Base-by-base conservation (phyloP, 495 filamentous ascomycete genomes). In the Acidiella bohemica region DNA sequence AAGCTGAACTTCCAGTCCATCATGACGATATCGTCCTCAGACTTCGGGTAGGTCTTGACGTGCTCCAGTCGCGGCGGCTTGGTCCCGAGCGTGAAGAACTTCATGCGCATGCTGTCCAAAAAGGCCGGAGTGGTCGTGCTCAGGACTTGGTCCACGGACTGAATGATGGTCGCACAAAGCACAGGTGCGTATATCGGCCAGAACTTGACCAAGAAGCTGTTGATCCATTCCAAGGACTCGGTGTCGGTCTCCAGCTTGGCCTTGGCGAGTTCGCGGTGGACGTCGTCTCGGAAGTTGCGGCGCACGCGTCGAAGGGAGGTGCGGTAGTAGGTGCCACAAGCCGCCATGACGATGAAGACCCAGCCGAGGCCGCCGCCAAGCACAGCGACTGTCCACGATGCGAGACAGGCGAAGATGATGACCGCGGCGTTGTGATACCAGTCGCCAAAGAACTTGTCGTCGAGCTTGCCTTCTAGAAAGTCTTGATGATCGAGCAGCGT, bases 1-100 rank as follows among this genome's bases (percentile, higher is more conserved):
- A 99, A 99, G 64, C 87, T 95, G 62, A 99, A 96, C 50, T 93
- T 87, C 90, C 90, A 99, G 56, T 99, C 90, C 92, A 96, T 99
- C 39, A 96, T 72, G 29, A 99, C 82, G 39, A 80, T 80, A 53
- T 99, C 88, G 32, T 94, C 84, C 32, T 94, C 83, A 10, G 84
- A 81, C 62, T 93, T 95, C 19, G 90, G 86, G 51, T 96, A 96
- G 5, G 90, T 93, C 67, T 93, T 95, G 51, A 96, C 90, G 55
- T 94, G 84, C 57, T 99, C 90, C 67, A 99, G 68, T 27, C 90
- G 75, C 2, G 92, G 92, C 5, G 90, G 88, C 63, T 99, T 99
- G 22, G 81, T 82, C 42, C 90, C 90, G 12, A 99, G 71, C 0
- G 82, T 78, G 56, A 99, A 99, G 0, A 74, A 80, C 56, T 87